These are phyloP conservation scores for Hymenoscyphus scutula DNA, from an alignment of 2,329 filamentous ascomycete species.

Conservation along the genomic window DNA sequence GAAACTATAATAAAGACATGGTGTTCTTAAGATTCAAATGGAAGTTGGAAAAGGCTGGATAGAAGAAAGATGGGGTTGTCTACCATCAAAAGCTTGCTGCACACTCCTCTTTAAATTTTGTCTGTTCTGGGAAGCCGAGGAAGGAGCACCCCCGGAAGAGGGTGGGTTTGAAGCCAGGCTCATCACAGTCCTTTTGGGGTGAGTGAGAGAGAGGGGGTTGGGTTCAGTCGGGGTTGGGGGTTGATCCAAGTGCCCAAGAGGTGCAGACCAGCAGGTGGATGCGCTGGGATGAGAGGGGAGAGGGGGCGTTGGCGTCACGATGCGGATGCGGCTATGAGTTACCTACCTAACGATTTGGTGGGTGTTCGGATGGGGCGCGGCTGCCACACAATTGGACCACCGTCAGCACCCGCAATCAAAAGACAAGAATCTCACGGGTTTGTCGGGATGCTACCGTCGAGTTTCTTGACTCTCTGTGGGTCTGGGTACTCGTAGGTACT, in stretches of 20 bases:
- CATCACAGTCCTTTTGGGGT: conserved; percentile 18
- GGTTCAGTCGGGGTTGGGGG: neutral
- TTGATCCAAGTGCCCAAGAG: conserved; percentile 2
- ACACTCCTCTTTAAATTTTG: conserved; percentile 57
- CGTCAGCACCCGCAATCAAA: conserved; percentile 1
- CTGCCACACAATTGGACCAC: neutral
- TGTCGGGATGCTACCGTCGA: neutral
- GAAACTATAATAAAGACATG: conserved; percentile 18
- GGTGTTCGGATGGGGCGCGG: neutral
- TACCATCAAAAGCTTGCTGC: conserved; percentile 61
- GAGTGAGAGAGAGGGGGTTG: neutral
- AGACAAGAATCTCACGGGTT: conserved; percentile 1
- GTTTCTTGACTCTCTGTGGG: neutral
- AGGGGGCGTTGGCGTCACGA: neutral
- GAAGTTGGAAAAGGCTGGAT: conserved; percentile 18
- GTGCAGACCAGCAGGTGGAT: neutral
- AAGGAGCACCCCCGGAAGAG: conserved; percentile 33
- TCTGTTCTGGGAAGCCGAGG: conserved; percentile 33
- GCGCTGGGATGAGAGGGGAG: neutral
- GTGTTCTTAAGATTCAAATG: conserved; percentile 9
- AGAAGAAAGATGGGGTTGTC: conserved; percentile 16
- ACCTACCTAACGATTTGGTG: neutral
- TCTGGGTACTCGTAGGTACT: no score
- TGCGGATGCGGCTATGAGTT: neutral
- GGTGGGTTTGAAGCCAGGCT: conserved; percentile 37